Base-by-base conservation (phyloP, 352 stramenopile genomes). In the Pythium rhizo-oryzae region DNA sequence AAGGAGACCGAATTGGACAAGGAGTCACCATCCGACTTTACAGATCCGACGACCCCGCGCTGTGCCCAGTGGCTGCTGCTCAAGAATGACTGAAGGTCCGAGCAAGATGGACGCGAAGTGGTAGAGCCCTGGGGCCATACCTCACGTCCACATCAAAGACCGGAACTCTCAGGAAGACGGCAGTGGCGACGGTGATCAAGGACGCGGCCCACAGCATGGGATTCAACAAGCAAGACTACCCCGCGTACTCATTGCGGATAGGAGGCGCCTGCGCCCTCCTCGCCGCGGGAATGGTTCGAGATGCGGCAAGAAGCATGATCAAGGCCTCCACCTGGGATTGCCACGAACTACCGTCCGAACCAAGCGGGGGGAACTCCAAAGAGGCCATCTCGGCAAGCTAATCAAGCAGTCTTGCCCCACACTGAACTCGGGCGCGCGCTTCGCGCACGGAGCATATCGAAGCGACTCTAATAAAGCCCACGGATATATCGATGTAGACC, bases 231-330 rank as follows among this genome's bases (percentile, higher is more conserved):
- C 21, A 60, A 4, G 61, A 79, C 52, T 74, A 74, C 61, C 71
- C 69, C 16, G 11, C 43, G 25, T 68, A 78, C 35, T 75, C 64
- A 1, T 57, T 73, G 6, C 55, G 63, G 9, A 75, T 71, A 15
- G 67, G 67, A 9, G 67, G 67, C 11, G 56, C 63, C 43, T 78
- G 63, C 41, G 68, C 68, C 12, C 49, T 76, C n/a, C 47, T 76
- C 8, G 70, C 63, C 24, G 58, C 67, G 8, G 63, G 71, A 18
- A 73, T 71, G 67, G 24, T 76, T 12, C 64, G 61, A n/a, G 72
- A 74, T 18, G 69, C 59, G 37, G 73, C 72, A 74, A 75, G 64
- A 15, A 46, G 61, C 61, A 79, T 79, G 72, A 76, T 76, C 67
- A 75, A 70, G 58, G 65, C 62, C 52, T 75, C 64, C 1, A 72